Percentiles rank a stretch among this genome's conserved stretches.
Evolutionary conservation across 2,329 filamentous ascomycete genomes (phyloP).

Genomic region (Fusarium xyrophilum): DNA sequence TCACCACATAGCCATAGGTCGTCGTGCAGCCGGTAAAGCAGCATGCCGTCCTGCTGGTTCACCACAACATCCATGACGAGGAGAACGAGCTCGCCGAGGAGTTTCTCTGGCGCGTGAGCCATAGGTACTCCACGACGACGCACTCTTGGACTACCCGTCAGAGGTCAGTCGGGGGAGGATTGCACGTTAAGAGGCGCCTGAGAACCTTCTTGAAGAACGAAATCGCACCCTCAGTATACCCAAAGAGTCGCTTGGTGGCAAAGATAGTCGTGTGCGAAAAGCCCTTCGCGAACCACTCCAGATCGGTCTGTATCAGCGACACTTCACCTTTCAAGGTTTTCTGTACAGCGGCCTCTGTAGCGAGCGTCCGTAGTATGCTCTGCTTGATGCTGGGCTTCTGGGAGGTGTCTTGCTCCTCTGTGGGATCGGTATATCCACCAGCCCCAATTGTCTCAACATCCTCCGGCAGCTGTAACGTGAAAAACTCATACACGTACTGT

Average conservation of each 20-base stretch:
- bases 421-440: not conserved
- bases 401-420: not conserved
- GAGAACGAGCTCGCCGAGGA: not conserved
- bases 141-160: not conserved
- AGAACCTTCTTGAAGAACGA: not conserved
- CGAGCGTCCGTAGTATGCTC: not conserved
- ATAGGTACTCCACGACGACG: not conserved
- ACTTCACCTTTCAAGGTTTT: not conserved
- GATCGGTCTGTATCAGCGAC: not conserved
- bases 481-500: not conserved
- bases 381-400: not conserved
- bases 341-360: not conserved
- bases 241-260: not conserved
- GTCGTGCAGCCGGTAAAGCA: not conserved
- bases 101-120: not conserved
- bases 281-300: not conserved
- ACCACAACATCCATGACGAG: slow-evolving; percentile 3
- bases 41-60: not conserved
- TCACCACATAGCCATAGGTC: not conserved
- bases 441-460: not conserved
- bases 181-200: not conserved
- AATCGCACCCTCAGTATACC: not conserved
- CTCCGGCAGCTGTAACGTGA: not conserved
- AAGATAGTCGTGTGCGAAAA: not conserved
- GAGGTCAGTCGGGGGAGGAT: not conserved